phyloP scores from a whole-genome alignment of 176 grass and related monocot species.

The Zoysia pacifica region DNA sequence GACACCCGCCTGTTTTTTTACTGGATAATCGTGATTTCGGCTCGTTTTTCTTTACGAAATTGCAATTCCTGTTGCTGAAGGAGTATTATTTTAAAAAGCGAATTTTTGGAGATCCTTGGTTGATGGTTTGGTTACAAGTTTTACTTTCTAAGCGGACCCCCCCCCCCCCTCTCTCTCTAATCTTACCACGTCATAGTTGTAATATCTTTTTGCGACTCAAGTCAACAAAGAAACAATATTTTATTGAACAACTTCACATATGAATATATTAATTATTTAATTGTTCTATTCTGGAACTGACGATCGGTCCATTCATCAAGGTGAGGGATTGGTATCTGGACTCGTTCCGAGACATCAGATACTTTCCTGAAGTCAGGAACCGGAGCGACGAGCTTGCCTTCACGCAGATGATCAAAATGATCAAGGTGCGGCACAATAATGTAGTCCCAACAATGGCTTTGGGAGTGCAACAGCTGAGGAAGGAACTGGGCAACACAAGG shows the following conservation, averaged over 20 bases:
- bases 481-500: constrained; percentile 49
- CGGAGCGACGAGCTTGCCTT: constrained; percentile 68
- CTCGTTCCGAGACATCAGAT: constrained; percentile 83
- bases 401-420: constrained; percentile 72
- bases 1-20: neutral
- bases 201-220: constrained; percentile 3
- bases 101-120: constrained; percentile 30
- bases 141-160: neutral
- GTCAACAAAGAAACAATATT: constrained; percentile 30
- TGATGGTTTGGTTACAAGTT: constrained; percentile 11
- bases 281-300: constrained; percentile 31
- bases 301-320: constrained; percentile 33
- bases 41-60: constrained; percentile 17
- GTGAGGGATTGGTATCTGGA: constrained; percentile 93
- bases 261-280: constrained; percentile 26
- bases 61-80: neutral
- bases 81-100: neutral
- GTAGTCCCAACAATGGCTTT: constrained; percentile 88
- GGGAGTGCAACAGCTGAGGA: constrained; percentile 91
- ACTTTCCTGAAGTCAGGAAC: constrained; percentile 65
- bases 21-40: neutral
- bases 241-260: neutral
- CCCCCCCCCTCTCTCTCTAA: neutral
- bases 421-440: constrained; percentile 88
- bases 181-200: constrained; percentile 16